A percentile compares a stretch with the other conserved stretches of the same genome.
Conservation (phyloP, 1,139 yeast species). For the Yamadazyma oceani region DNA sequence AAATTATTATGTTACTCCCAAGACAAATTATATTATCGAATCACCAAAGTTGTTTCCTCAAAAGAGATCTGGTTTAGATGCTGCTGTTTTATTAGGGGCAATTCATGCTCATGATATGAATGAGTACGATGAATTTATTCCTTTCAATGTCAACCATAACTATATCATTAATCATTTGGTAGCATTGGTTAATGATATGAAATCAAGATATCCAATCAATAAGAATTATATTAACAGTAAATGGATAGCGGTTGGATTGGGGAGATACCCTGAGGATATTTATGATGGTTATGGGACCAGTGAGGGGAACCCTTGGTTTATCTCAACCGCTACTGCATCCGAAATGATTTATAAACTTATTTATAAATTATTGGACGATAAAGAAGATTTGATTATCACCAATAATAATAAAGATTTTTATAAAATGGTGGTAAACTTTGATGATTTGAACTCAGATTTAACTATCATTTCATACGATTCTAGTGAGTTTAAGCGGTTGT, state of each 20-base stretch:
- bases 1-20: constrained; percentile 37
- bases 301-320: constrained; percentile 95
- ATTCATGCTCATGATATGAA: constrained; percentile 58
- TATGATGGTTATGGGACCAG: constrained; percentile 76
- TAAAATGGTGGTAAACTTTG: constrained; percentile 32
- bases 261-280: constrained; percentile 91
- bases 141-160: constrained; percentile 59
- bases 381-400: constrained; percentile 27
- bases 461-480: constrained; percentile 42
- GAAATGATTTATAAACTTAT: constrained; percentile 49
- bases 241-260: constrained; percentile 59
- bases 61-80: constrained; percentile 71
- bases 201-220: constrained; percentile 73
- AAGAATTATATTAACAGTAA: constrained; percentile 28
- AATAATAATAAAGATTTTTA: constrained; percentile 29
- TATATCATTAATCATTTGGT: constrained; percentile 58
- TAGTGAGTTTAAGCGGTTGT: constrained; percentile 43
- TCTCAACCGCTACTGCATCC: constrained; percentile 80
- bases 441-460: constrained; percentile 28
- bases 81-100: constrained; percentile 73
- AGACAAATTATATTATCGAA: constrained; percentile 62
- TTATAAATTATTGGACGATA: constrained; percentile 24
- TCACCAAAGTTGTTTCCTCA: constrained; percentile 51
- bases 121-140: constrained; percentile 33
- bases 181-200: constrained; percentile 66